Evolutionary conservation across 1,284 basidiomycete species (phyloP).

Genomic region (Rhodotorula sp.): DNA sequence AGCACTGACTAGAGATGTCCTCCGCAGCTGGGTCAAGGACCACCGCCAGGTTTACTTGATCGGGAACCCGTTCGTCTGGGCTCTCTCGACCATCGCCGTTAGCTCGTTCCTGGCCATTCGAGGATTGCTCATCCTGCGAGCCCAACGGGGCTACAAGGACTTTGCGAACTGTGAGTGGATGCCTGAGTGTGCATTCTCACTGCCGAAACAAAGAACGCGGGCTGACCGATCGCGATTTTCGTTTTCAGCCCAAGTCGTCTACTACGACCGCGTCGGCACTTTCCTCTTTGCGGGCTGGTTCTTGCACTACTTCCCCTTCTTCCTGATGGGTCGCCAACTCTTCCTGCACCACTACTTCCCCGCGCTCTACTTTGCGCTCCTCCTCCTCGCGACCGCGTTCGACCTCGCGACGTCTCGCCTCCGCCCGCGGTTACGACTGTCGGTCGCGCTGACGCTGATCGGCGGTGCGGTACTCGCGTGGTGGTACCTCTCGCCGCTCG

Average conservation of each 20-base stretch:
- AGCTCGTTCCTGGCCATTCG: slow-evolving; percentile 66
- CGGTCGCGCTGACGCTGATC: slow-evolving; percentile 71
- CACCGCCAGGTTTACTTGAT: slow-evolving; percentile 92
- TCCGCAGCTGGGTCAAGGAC: slow-evolving; percentile 91
- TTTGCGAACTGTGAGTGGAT: slow-evolving; percentile 71
- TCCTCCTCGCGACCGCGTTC: slow-evolving; percentile 74
- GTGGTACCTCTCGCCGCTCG: slow-evolving; percentile 73
- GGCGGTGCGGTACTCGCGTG: slow-evolving; percentile 71
- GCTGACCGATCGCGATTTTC: no score
- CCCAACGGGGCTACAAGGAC: slow-evolving; percentile 85
- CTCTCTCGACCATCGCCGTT: slow-evolving; percentile 71
- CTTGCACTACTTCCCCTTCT: slow-evolving; percentile 96
- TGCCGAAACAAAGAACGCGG: no score
- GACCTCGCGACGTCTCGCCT: slow-evolving; percentile 79
- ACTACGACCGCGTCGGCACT: slow-evolving; percentile 85
- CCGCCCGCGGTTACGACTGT: slow-evolving; percentile 70
- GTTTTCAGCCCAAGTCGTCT: slow-evolving; percentile 71
- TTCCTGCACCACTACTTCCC: slow-evolving; percentile 98
- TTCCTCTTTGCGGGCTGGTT: slow-evolving; percentile 92
- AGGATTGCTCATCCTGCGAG: slow-evolving; percentile 76
- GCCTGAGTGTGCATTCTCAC: no score
- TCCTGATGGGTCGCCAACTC: slow-evolving; percentile 89
- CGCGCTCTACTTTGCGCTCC: slow-evolving; percentile 87
- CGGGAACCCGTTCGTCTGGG: slow-evolving; percentile 94
- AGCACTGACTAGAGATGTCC: neutral